Evolutionary conservation across 2,329 filamentous ascomycete genomes (phyloP), one percentile per base, ranked within the genome.

Genomic region (Chaetomium globosum): DNA sequence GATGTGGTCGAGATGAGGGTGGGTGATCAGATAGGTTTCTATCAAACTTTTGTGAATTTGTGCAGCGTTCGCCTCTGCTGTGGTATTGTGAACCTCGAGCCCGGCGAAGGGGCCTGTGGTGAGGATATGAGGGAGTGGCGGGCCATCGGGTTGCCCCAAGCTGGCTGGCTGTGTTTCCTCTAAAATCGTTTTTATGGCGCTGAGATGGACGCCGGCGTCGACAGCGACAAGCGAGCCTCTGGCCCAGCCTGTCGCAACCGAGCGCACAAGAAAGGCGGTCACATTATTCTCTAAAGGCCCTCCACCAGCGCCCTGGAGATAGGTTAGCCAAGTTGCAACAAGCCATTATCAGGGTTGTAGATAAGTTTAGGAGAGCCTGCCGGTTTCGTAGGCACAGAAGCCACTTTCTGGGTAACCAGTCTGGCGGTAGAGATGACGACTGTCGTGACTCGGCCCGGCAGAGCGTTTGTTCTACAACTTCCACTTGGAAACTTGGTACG

Each of bases 1-100:
- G 26, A 98, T 88, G 77, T 99, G 95, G 74, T 99, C 95, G 0
- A 99, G 84, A 78, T 99, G 95, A n/a, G 95, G 92, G 76, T 99
- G 95, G 0, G 94, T 99, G 73, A 99, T 92, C 67, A 98, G 86
- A 74, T 94, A 95, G 0, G 92, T 90, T 54, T 94, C 92, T 64
- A 99, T 86, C 56, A 97, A 85, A 63, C 89, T 85, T 62, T 89
- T 85, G 51, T 93, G 88, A 57, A 99, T 82, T 75, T 96, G 84
- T 3, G 90, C 84, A 1, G 93, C 93, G 75, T 97, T 98, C 56
- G 91, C 89, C 54, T 86, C 81, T 0, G 91, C 81, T 0, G 85
- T 89, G 51, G 82, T 78, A 71, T 87, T 81, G 0, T 89, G 89
- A 36, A 97, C 79, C 62, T 87, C 82, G 21, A 97, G 80, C 0